These are phyloP conservation scores for Ceratobasidium sp. DNA, from an alignment of 1,284 basidiomycete genomes.

Conservation along the genomic window DNA sequence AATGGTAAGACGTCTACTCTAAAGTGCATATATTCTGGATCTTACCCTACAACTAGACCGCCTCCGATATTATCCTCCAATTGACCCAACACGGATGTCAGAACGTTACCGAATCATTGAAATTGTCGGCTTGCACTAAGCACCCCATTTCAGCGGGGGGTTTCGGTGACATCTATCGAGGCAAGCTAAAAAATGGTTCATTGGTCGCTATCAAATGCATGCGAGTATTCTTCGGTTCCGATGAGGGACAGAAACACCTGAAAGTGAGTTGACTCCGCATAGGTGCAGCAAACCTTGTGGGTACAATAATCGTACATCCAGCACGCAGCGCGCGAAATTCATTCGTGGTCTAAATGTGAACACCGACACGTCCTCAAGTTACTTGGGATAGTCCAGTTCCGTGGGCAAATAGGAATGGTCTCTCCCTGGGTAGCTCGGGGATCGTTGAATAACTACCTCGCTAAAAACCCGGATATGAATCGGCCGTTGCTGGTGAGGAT, in stretches of 20 bases:
- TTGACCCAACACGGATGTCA: conserved; percentile 6
- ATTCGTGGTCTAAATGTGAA: conserved; percentile 8
- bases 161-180: conserved; percentile 17
- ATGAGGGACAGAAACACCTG: neutral
- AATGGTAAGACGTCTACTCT: neutral
- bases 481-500: neutral
- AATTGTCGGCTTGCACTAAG: neutral
- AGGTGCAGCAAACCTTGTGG: neutral
- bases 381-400: conserved; percentile 1
- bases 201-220: conserved; percentile 19
- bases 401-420: conserved; percentile 6
- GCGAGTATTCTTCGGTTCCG: neutral
- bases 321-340: conserved; percentile 8
- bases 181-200: neutral
- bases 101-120: neutral
- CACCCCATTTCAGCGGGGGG: neutral
- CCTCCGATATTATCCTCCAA: neutral
- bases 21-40: too few species aligned
- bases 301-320: neutral
- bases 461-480: neutral
- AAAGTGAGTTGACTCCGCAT: neutral
- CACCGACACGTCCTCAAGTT: conserved; percentile 6
- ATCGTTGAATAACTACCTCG: neutral
- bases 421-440: conserved; percentile 10
- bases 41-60: neutral